Base-by-base conservation (phyloP, 2,329 filamentous ascomycete genomes). In the Bretziella fagacearum region DNA sequence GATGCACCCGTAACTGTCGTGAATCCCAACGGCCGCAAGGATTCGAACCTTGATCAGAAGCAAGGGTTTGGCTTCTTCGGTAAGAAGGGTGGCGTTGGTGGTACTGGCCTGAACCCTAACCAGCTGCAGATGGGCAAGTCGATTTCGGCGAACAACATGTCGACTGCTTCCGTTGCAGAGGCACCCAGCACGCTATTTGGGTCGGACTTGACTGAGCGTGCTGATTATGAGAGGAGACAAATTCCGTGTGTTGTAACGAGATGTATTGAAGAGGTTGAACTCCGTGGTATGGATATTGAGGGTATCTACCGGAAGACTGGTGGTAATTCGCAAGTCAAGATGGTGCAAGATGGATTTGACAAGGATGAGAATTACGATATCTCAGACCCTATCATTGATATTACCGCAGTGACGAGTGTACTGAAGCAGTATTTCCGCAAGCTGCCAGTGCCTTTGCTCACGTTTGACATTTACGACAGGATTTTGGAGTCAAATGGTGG, bases 251-350 rank as follows among this genome's bases (percentile, higher is more conserved):
- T 98, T 23, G 84, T 98, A 36, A 89, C 79, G 41, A 81, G 86
- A 41, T 98, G 91, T 63, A 93, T 98, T 54, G 84, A 94, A 59
- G 89, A 98, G 63, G 91, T 98, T 32, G 91, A 98, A 62, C 67
- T 91, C 18, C 79, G 91, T 59, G 91, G 89, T 63, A 94, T 98
- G 84, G 87, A 96, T 56, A 76, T 93, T 55, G 91, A 96, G 65
- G 91, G 91, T 52, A 93, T 98, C 56, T 98, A 98, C 65, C 79
- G 91, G 57, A 98, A 98, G 70, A 94, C 87, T 44, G 91, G 91
- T 49, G 91, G 87, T 54, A 86, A 82, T 56, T 85, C 84, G 6
- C 85, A 93, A 60, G 82, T 94, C 59, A 93, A 93, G 61, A 71
- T 75, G 57, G 84, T 98, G 55, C 84, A 89, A 57, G 83, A 87